Conservation (phyloP, 768 basidiomycete species). For the Hypholoma fasciculare region DNA sequence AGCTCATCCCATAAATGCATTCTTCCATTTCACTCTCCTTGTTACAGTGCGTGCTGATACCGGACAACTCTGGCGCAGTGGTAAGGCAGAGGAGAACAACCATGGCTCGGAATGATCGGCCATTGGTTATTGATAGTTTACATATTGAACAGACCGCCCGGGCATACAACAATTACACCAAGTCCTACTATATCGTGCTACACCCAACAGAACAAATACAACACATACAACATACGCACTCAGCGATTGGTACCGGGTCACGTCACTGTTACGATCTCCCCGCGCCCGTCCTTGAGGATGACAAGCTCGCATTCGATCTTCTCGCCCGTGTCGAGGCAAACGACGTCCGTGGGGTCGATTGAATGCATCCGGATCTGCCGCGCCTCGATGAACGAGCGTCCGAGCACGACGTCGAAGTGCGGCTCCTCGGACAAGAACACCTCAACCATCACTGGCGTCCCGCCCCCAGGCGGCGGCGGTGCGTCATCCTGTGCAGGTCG, state of each 20-base stretch:
- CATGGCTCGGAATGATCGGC: not conserved
- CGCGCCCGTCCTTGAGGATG: constrained; percentile 87
- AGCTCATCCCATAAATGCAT: constrained; percentile 19
- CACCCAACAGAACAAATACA: not conserved
- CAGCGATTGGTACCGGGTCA: constrained; percentile 28
- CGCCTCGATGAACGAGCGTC: constrained; percentile 81
- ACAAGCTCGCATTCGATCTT: constrained; percentile 91
- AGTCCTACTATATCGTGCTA: not conserved
- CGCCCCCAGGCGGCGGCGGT: constrained; percentile 13
- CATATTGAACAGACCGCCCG: no score
- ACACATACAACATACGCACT: not conserved
- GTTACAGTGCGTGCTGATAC: not conserved
- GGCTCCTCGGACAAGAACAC: constrained; percentile 94
- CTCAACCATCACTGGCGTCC: constrained; percentile 45
- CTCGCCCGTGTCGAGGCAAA: constrained; percentile 91
- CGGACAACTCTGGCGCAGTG: not conserved
- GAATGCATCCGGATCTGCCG: constrained; percentile 81
- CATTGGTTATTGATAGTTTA: no score
- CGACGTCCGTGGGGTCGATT: constrained; percentile 85
- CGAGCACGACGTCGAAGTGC: constrained; percentile 94
- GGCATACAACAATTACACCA: not conserved
- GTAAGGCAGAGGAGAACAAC: not conserved
- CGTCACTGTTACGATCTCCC: constrained; percentile 89
- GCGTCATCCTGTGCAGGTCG: constrained; percentile 7
- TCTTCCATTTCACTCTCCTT: not conserved